Evolutionary conservation across 2,329 filamentous ascomycete species (phyloP).

Genomic region (Phoma sp.): DNA sequence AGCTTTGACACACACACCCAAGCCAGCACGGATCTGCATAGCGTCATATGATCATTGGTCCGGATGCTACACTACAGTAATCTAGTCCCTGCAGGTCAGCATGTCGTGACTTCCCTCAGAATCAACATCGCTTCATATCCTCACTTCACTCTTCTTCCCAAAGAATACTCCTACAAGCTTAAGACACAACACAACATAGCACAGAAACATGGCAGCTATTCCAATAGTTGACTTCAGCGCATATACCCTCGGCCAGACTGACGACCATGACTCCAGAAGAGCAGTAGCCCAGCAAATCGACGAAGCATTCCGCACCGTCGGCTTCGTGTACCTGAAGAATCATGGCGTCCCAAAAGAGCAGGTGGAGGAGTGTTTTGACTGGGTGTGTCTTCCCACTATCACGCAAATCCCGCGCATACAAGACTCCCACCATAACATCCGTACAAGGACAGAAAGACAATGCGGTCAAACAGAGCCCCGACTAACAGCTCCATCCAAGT

Average conservation of each 20-base stretch:
- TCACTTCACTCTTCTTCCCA: too few species aligned
- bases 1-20: too few species aligned
- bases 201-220: slow-evolving; percentile 19
- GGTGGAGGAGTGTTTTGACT: slow-evolving; percentile 38
- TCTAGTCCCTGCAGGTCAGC: background rate
- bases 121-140: too few species aligned
- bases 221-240: slow-evolving; percentile 40
- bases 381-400: slow-evolving; percentile 21
- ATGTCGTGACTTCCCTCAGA: background rate
- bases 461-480: too few species aligned
- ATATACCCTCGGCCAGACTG: slow-evolving; percentile 25
- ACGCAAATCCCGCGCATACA: too few species aligned
- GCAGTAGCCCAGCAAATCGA: slow-evolving; percentile 42
- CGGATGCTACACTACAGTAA: background rate
- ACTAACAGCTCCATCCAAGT: slow-evolving; percentile 14
- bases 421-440: too few species aligned
- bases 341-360: slow-evolving; percentile 43
- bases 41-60: background rate
- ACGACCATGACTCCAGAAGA: background rate
- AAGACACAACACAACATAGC: background rate
- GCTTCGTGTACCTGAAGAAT: slow-evolving; percentile 52
- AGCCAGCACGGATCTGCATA: too few species aligned
- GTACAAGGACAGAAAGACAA: too few species aligned
- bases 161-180: background rate
- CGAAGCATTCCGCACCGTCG: slow-evolving; percentile 45